Conservation (phyloP, 2,329 filamentous ascomycete genomes). For the Aulographum hederae region DNA sequence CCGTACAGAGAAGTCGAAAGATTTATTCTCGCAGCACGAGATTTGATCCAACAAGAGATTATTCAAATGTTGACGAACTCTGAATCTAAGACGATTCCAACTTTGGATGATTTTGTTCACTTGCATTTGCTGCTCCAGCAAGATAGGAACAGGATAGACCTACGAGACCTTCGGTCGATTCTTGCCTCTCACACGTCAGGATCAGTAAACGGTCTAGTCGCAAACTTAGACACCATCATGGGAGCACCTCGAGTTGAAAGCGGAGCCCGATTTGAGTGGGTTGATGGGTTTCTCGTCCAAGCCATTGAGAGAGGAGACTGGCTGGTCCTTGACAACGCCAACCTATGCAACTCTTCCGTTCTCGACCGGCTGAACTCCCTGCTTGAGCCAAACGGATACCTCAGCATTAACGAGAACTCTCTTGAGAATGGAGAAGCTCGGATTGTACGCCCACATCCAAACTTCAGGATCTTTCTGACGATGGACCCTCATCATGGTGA, state of each 20-base stretch:
- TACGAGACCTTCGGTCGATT: not conserved
- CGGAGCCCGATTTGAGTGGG: conserved; percentile 74
- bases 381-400: conserved; percentile 70
- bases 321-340: conserved; percentile 93
- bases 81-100: not conserved
- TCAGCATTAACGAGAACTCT: conserved; percentile 89
- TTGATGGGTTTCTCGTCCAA: conserved; percentile 79
- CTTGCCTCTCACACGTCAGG: too few species aligned
- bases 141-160: not conserved
- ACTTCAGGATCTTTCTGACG: conserved; percentile 86
- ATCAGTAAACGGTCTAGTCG: not conserved
- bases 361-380: conserved; percentile 88
- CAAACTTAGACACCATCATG: not conserved
- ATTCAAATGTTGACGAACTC: not conserved
- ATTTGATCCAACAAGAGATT: not conserved
- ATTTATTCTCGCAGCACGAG: not conserved
- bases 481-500: conserved; percentile 87
- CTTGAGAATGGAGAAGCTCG: conserved; percentile 64
- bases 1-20: conserved; percentile 47
- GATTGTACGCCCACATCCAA: conserved; percentile 61
- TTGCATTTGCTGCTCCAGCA: not conserved
- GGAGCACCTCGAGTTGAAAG: not conserved
- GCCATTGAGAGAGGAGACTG: conserved; percentile 75
- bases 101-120: not conserved
- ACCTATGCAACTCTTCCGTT: conserved; percentile 87